These are phyloP conservation scores for Cryptosporidium viatorum DNA, from an alignment of 169 alveolate species.

Conservation along the genomic window DNA sequence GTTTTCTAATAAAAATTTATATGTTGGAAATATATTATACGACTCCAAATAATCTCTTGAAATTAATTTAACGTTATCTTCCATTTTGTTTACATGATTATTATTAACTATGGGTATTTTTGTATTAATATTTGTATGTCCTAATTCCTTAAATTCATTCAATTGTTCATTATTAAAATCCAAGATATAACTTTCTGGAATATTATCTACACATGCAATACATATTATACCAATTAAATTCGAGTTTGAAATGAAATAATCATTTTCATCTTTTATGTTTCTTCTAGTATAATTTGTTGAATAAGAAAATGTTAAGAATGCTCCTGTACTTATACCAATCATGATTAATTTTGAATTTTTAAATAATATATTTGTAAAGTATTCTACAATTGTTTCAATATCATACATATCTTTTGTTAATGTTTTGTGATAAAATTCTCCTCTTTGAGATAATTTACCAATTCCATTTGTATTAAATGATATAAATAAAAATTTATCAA, in stretches of 20 bases:
- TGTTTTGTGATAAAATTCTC: conserved; percentile 44
- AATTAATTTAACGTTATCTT: background rate
- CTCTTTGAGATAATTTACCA: conserved; percentile 4
- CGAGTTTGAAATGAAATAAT: conserved; percentile 25
- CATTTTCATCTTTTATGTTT: background rate
- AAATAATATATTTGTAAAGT: conserved; percentile 5
- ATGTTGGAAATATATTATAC: conserved; percentile 39
- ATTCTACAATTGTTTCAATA: conserved; percentile 28
- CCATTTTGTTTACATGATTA: background rate
- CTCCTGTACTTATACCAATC: conserved; percentile 75
- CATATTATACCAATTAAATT: conserved; percentile 50
- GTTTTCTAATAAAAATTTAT: background rate
- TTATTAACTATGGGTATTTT: conserved; percentile 7
- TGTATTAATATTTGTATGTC: conserved; percentile 7
- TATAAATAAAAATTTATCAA: conserved; percentile 2
- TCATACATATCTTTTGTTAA: conserved; percentile 61
- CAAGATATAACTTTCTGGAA: conserved; percentile 26
- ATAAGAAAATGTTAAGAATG: conserved; percentile 63
- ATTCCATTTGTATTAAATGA: conserved; percentile 68
- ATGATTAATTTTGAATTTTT: conserved; percentile 43
- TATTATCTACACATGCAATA: conserved; percentile 66
- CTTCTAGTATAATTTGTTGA: conserved; percentile 32
- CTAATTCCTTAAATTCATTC: conserved; percentile 25
- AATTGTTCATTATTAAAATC: conserved; percentile 39
- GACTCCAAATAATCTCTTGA: conserved; percentile 42